phyloP scores from a whole-genome alignment of 139 green algal species.

The Ulvella scutata region DNA sequence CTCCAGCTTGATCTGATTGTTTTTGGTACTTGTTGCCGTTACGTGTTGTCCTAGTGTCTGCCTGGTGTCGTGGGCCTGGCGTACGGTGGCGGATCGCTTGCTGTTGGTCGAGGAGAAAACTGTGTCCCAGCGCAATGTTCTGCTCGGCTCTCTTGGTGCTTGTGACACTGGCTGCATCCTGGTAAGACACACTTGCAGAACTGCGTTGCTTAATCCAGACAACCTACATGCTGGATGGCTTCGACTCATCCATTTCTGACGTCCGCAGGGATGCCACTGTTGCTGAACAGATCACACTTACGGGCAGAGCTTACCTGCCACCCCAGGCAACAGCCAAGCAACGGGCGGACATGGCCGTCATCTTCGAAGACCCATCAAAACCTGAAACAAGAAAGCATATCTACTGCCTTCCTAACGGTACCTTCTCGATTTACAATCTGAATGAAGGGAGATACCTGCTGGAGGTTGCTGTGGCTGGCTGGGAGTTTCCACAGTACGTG shows the following conservation, averaged over 20 bases:
- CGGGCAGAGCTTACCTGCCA: not conserved
- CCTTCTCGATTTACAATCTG: not conserved
- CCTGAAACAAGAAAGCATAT: not conserved
- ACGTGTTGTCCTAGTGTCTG: too few species aligned
- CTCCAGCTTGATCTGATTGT: too few species aligned
- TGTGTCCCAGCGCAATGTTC: too few species aligned
- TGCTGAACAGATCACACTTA: not conserved
- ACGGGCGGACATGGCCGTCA: not conserved
- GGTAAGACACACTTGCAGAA: not conserved
- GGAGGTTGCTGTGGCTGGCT: not conserved
- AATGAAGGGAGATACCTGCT: not conserved
- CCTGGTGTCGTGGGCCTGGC: too few species aligned
- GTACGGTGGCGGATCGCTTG: too few species aligned
- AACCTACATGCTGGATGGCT: too few species aligned
- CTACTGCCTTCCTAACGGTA: not conserved
- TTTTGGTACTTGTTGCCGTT: too few species aligned
- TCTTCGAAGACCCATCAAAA: not conserved
- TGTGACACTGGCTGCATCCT: not conserved
- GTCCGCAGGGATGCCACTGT: not conserved
- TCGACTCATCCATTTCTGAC: too few species aligned
- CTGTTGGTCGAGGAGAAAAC: too few species aligned
- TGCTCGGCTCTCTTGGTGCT: not conserved
- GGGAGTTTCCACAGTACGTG: not conserved
- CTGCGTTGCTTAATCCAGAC: not conserved
- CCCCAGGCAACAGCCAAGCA: not conserved